Percentiles rank a stretch among this genome's conserved stretches.
Evolutionary conservation across 2,329 filamentous ascomycete species (phyloP).

Genomic region (Colletotrichum abscissum): DNA sequence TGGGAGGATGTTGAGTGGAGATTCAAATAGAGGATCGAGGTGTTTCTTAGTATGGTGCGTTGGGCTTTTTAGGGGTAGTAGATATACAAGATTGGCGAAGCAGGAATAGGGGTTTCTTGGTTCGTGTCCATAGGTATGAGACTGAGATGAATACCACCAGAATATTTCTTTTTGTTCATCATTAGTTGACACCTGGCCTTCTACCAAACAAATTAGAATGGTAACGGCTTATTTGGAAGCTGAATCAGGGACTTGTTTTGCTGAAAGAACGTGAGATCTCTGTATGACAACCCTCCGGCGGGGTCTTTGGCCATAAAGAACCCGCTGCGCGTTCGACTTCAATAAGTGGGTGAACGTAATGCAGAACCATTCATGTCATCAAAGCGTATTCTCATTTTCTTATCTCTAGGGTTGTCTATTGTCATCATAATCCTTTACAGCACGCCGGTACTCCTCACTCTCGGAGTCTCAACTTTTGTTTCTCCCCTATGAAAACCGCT

Average conservation of each 20-base stretch:
- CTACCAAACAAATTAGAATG: too few relatives aligned
- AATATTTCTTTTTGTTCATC: neutral
- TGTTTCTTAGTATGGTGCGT: neutral
- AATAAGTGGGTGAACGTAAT: too few relatives aligned
- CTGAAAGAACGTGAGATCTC: too few relatives aligned
- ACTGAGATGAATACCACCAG: neutral
- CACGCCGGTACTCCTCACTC: conserved; percentile 11
- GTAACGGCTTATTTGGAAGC: too few relatives aligned
- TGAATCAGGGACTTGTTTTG: too few relatives aligned
- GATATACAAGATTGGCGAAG: neutral
- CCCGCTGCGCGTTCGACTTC: too few relatives aligned
- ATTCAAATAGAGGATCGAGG: conserved; percentile 23
- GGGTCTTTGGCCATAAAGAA: too few relatives aligned
- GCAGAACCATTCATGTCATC: conserved; percentile 2
- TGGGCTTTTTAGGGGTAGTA: neutral
- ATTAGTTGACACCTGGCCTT: too few relatives aligned
- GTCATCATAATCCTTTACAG: conserved; percentile 27
- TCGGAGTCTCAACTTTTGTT: conserved; percentile 17
- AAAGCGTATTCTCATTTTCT: conserved; percentile 35
- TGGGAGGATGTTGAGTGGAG: conserved; percentile 43
- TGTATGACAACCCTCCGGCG: too few relatives aligned
- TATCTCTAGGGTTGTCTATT: conserved; percentile 24
- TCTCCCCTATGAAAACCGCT: conserved; percentile 15
- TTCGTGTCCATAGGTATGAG: neutral
- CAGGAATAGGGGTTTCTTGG: neutral